Evolutionary conservation across 495 filamentous ascomycete genomes (phyloP), one percentile per base, ranked within the genome.

Genomic region (Penicillium simplicissimum): DNA sequence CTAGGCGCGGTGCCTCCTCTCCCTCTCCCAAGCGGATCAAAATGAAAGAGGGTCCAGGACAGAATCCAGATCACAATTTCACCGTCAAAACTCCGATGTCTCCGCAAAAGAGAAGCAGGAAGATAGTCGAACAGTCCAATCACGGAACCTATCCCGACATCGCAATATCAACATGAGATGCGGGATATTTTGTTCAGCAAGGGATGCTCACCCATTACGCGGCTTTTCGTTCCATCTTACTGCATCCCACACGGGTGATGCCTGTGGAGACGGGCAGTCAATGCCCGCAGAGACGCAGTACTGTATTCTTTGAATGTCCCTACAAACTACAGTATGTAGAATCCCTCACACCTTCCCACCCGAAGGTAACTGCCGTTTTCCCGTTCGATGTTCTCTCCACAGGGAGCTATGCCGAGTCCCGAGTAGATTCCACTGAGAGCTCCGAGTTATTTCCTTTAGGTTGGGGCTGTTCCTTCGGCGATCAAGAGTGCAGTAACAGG

Each of bases 201-300:
- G 64, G 64, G 64, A 67, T 58, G 36, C 9, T 55, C 31, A 10
- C 47, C 47, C 53, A 63, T 67, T 60, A 67, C 64, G 64, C 60
- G 60, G 60, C 57, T 40, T 57, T 53, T 6, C 31, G 35, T 33
- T 19, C 52, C 48, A 23, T 21, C 11, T 36, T 57, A 35, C 53
- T 51, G 25, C 53, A 55, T 23, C 36, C 23, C 28, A 54, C 36
- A 36, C 23, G 53, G 53, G 43, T 37, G 8, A 45, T 45, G 21
- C 42, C 11, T 23, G 19, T 45, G 42, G 42, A 45, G 8, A n/a
- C 15, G n/a, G n/a, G n/a, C 17, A 45, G 23, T 23, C 19, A 23
- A 23, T 45, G 42, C 4, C 23, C 23, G 25, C 23, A 23, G 45
- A 49, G 23, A 15, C 7, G 19, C 14, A 25, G 1, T 25, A 25